These are phyloP conservation scores for Geranium rotundifolium DNA, from an alignment of 345 rosid genomes.

Conservation along the genomic window DNA sequence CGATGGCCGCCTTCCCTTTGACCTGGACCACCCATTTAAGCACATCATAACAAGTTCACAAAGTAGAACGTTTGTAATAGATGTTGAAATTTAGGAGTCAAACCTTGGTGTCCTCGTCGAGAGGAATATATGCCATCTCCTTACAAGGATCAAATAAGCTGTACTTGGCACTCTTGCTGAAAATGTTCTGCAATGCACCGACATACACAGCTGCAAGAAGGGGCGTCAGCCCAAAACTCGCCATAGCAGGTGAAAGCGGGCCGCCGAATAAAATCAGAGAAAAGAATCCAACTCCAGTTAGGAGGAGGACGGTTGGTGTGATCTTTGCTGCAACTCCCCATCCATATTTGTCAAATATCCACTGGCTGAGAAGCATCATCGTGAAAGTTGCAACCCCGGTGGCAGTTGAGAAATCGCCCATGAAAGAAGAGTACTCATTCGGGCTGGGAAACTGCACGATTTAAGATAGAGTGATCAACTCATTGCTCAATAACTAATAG, in stretches of 20 bases:
- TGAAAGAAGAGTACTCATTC: constrained; percentile 88
- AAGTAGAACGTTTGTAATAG: background rate
- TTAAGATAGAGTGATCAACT: background rate
- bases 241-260: constrained; percentile 60
- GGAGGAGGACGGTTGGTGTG: constrained; percentile 78
- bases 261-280: constrained; percentile 67
- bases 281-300: constrained; percentile 91
- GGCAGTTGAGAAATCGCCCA: constrained; percentile 96
- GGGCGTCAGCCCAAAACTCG: constrained; percentile 82
- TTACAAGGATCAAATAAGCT: constrained; percentile 98
- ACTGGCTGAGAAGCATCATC: constrained; percentile 94
- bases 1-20: constrained; percentile 96
- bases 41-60: background rate
- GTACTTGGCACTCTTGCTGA: constrained; percentile 99
- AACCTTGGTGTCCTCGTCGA: constrained; percentile 98
- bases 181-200: constrained; percentile 95
- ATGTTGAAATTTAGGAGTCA: background rate
- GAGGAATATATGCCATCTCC: constrained; percentile 96
- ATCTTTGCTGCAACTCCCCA: constrained; percentile 96
- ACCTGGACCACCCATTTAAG: constrained; percentile 28
- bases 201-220: constrained; percentile 95
- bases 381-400: constrained; percentile 85
- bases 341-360: constrained; percentile 69
- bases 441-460: constrained; percentile 83
- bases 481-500: background rate